Evolutionary conservation across 352 stramenopile genomes (phyloP).

Genomic region (Phytopythium litorale): DNA sequence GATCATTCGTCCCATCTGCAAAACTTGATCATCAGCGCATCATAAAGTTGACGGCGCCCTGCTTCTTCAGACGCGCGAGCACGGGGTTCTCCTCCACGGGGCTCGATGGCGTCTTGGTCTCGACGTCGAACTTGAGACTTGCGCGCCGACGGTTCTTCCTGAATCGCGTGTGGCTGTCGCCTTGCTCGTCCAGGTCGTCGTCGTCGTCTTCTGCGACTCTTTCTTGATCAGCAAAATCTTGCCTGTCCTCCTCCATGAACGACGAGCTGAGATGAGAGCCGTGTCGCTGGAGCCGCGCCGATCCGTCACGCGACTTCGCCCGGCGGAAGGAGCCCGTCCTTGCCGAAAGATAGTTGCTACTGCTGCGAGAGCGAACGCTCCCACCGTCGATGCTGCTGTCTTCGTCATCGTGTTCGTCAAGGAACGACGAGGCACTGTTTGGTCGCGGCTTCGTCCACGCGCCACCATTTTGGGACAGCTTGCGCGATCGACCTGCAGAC

Average conservation of each 20-base stretch:
- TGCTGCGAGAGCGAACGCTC: slow-evolving; percentile 13
- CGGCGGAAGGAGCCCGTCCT: slow-evolving; percentile 5
- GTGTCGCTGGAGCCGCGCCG: slow-evolving; percentile 2
- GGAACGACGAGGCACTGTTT: slow-evolving; percentile 26
- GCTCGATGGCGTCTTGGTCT: slow-evolving; percentile 22
- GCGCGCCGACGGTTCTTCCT: slow-evolving; percentile 33
- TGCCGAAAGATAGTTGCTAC: background rate
- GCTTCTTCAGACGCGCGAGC: slow-evolving; percentile 69
- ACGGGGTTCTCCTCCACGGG: slow-evolving; percentile 66
- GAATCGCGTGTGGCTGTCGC: slow-evolving; percentile 31
- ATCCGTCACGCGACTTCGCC: slow-evolving; percentile 8
- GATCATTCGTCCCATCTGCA: background rate
- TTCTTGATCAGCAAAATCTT: slow-evolving; percentile 16
- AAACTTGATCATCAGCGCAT: slow-evolving; percentile 17
- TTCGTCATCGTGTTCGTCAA: slow-evolving; percentile 29
- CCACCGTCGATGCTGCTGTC: slow-evolving; percentile 24
- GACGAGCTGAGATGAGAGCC: slow-evolving; percentile 18
- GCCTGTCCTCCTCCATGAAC: slow-evolving; percentile 26
- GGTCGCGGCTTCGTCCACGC: slow-evolving; percentile 14
- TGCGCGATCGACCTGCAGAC: slow-evolving; percentile 13
- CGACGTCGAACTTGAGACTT: slow-evolving; percentile 45
- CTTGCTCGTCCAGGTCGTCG: slow-evolving; percentile 7
- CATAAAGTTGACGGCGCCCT: slow-evolving; percentile 85
- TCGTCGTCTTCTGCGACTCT: slow-evolving; percentile 12
- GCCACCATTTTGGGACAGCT: slow-evolving; percentile 16